These are phyloP conservation scores for Mrakia blollopis DNA, from an alignment of 768 basidiomycete species.

Conservation along the genomic window DNA sequence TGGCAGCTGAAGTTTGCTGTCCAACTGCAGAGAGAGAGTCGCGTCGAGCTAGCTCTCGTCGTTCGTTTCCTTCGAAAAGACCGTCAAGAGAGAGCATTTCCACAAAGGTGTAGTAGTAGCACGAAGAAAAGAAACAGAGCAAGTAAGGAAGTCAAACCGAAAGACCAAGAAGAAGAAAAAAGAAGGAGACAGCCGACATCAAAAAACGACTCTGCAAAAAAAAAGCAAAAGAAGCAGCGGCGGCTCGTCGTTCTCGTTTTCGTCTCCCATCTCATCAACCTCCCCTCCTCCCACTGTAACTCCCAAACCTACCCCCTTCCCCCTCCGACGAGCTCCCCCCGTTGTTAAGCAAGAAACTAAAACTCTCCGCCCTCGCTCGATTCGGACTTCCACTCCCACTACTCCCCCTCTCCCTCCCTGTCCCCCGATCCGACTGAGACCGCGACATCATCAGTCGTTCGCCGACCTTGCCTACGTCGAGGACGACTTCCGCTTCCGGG, in stretches of 20 bases:
- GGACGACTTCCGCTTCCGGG: background rate
- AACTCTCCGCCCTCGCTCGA: conserved; percentile 23
- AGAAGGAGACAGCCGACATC: no score
- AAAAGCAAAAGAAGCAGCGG: no score
- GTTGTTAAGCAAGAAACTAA: conserved; percentile 21
- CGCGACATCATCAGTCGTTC: background rate
- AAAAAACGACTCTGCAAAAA: no score
- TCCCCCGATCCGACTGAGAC: background rate
- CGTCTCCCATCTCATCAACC: no score
- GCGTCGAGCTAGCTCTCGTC: background rate
- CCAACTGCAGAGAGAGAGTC: no score
- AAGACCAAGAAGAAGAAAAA: background rate
- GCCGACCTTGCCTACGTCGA: conserved; percentile 5
- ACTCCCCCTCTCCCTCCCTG: background rate
- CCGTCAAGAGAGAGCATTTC: background rate
- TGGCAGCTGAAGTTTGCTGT: no score
- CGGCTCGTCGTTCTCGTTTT: background rate
- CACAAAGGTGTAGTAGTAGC: background rate
- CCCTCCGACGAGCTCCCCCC: background rate
- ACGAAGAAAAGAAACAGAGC: no score
- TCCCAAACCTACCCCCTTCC: background rate
- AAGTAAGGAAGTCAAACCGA: no score
- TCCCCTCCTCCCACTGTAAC: background rate
- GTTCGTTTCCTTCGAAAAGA: background rate
- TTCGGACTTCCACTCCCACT: background rate